phyloP scores from a whole-genome alignment of 1,284 basidiomycete genomes.

The Fomitiporia mediterranea region DNA sequence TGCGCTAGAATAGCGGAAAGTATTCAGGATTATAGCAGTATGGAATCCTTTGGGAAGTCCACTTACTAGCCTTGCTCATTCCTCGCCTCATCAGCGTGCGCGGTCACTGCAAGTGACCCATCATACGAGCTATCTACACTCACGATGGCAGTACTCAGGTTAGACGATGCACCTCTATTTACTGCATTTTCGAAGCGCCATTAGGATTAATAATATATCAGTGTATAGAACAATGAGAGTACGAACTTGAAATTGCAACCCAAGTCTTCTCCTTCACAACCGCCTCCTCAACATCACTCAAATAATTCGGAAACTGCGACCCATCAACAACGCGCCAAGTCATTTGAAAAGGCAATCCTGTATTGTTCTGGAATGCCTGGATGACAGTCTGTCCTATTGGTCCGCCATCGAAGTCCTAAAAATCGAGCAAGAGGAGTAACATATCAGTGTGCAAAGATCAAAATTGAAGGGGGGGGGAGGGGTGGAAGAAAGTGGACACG shows the following conservation, averaged over 20 bases:
- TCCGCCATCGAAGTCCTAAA: conserved; percentile 31
- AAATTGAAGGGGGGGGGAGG: neutral
- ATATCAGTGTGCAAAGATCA: neutral
- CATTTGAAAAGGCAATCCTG: conserved; percentile 28
- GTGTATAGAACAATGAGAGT: neutral
- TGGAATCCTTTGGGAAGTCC: too few relatives aligned
- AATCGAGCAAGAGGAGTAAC: neutral
- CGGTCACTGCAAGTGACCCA: conserved; percentile 34
- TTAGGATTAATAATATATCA: neutral
- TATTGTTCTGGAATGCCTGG: conserved; percentile 21
- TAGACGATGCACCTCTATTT: conserved; percentile 35
- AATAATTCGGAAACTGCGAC: conserved; percentile 39
- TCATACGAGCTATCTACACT: conserved; percentile 32
- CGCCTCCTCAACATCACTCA: conserved; percentile 28
- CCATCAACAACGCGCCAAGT: conserved; percentile 39
- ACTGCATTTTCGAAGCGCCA: conserved; percentile 30
- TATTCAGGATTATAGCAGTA: conserved; percentile 18
- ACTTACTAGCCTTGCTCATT: conserved; percentile 48
- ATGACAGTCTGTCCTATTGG: conserved; percentile 33
- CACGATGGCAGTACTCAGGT: conserved; percentile 31
- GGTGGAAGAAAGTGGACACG: neutral
- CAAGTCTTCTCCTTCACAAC: conserved; percentile 32
- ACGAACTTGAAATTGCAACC: conserved; percentile 35
- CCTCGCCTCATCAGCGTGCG: conserved; percentile 31
- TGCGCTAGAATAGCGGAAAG: conserved; percentile 28